Percentiles rank a stretch among this genome's conserved stretches.
These are phyloP conservation scores for Aphanocladium album DNA, from an alignment of 2,329 filamentous ascomycete genomes.

Conservation along the genomic window DNA sequence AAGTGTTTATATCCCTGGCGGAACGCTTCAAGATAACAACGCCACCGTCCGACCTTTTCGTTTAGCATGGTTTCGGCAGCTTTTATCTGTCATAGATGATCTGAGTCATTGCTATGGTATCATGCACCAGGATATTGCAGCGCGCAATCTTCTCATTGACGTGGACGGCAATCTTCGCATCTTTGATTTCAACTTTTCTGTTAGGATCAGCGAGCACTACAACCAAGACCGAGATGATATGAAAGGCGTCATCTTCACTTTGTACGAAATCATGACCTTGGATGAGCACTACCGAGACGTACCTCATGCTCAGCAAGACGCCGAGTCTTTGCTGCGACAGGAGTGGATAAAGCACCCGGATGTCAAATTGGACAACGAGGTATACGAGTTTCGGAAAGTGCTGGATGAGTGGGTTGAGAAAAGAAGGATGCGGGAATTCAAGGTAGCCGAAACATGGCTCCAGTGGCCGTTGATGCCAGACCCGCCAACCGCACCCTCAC, in stretches of 20 bases:
- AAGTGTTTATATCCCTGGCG: slow-evolving; percentile 26
- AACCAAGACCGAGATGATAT: slow-evolving; percentile 25
- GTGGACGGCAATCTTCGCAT: slow-evolving; percentile 27
- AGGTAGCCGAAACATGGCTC: not conserved
- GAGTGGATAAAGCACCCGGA: slow-evolving; percentile 29
- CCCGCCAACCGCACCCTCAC: slow-evolving; percentile 7
- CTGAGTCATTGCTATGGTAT: slow-evolving; percentile 34
- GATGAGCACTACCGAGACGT: slow-evolving; percentile 21
- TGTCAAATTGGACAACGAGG: slow-evolving; percentile 24
- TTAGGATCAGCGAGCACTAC: slow-evolving; percentile 21
- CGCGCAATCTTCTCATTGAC: slow-evolving; percentile 35
- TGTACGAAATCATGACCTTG: slow-evolving; percentile 33
- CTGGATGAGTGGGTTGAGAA: slow-evolving; percentile 21
- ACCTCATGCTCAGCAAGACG: slow-evolving; percentile 22
- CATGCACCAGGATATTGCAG: slow-evolving; percentile 34
- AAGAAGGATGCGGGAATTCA: slow-evolving; percentile 11
- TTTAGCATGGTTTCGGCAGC: slow-evolving; percentile 32
- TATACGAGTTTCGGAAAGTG: slow-evolving; percentile 19
- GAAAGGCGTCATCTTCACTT: slow-evolving; percentile 31
- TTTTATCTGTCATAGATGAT: slow-evolving; percentile 31
- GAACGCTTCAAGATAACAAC: slow-evolving; percentile 25
- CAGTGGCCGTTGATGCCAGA: slow-evolving; percentile 18
- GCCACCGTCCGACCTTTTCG: slow-evolving; percentile 27
- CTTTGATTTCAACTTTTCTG: slow-evolving; percentile 33
- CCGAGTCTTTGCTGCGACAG: slow-evolving; percentile 13